These are phyloP conservation scores for Asterochloris sp. DNA, from an alignment of 139 green algal species.

Conservation along the genomic window DNA sequence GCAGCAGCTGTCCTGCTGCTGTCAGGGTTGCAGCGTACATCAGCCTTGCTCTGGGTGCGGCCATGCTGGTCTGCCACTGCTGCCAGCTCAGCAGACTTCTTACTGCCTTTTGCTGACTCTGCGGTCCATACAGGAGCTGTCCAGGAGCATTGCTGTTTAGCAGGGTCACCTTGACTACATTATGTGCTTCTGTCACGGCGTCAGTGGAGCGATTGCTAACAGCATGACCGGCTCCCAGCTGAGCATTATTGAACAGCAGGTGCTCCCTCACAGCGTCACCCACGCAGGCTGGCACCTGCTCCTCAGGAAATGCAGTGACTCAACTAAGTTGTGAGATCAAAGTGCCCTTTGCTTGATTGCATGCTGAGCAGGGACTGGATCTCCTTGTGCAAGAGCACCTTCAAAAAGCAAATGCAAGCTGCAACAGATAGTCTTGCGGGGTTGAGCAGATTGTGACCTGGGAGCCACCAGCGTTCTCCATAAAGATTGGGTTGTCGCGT, in stretches of 20 bases:
- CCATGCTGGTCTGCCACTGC: background rate
- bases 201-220: slow-evolving; percentile 7
- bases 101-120: background rate
- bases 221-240: slow-evolving; percentile 15
- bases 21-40: too few relatives aligned
- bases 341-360: background rate
- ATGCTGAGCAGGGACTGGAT: background rate
- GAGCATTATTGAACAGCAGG: slow-evolving; percentile 20
- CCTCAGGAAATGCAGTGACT: background rate
- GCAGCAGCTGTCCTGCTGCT: background rate
- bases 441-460: background rate
- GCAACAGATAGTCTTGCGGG: background rate
- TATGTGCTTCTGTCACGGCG: slow-evolving; percentile 9
- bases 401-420: background rate
- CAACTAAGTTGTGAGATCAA: background rate
- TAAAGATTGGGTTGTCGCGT: background rate
- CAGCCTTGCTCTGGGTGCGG: background rate
- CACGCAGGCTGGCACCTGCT: slow-evolving; percentile 18
- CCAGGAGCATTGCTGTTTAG: background rate
- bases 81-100: background rate
- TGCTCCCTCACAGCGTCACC: slow-evolving; percentile 17
- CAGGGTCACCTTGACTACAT: slow-evolving; percentile 7
- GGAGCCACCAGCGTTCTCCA: slow-evolving; percentile 17
- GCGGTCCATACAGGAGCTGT: background rate
- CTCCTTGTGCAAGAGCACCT: background rate